phyloP scores from a whole-genome alignment of 2,329 filamentous ascomycete genomes.

The Penicillium sp. region DNA sequence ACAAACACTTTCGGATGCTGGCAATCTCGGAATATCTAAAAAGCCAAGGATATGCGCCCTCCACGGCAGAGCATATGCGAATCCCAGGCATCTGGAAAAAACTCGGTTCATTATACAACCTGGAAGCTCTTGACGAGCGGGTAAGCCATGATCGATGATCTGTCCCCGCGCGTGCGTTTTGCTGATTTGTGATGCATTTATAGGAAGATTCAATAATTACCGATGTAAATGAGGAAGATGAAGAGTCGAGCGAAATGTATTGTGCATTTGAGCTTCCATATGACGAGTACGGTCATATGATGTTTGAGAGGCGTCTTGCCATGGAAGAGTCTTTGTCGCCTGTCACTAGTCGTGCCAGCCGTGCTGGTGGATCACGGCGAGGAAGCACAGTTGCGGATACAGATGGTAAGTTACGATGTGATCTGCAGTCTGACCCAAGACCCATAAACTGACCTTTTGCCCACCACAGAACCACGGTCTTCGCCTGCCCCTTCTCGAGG shows the following conservation, averaged over 20 bases:
- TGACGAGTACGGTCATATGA: constrained; percentile 48
- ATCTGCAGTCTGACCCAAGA: not conserved
- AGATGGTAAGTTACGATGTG: constrained; percentile 41
- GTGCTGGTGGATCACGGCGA: constrained; percentile 37
- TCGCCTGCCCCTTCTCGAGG: constrained; percentile 45
- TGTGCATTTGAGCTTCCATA: constrained; percentile 65
- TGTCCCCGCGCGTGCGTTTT: constrained; percentile 19
- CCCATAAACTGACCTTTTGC: constrained; percentile 3
- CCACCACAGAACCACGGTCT: constrained; percentile 40
- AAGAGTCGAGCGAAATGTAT: constrained; percentile 55
- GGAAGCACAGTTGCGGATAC: constrained; percentile 50
- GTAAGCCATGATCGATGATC: constrained; percentile 50
- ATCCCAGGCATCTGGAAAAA: constrained; percentile 93
- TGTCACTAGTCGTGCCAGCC: constrained; percentile 30
- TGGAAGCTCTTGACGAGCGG: constrained; percentile 80
- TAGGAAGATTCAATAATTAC: constrained; percentile 57
- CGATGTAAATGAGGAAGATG: constrained; percentile 57
- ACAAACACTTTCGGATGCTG: constrained; percentile 91
- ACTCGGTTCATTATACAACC: constrained; percentile 76
- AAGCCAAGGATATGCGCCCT: constrained; percentile 73
- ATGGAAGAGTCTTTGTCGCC: constrained; percentile 46
- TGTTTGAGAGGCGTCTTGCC: constrained; percentile 49
- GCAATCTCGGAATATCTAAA: constrained; percentile 77
- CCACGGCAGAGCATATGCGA: constrained; percentile 69
- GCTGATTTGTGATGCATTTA: constrained; percentile 6